Evolutionary conservation across 768 basidiomycete genomes (phyloP), one percentile per base, ranked within the genome.

Genomic region (Myochromella boudieri): DNA sequence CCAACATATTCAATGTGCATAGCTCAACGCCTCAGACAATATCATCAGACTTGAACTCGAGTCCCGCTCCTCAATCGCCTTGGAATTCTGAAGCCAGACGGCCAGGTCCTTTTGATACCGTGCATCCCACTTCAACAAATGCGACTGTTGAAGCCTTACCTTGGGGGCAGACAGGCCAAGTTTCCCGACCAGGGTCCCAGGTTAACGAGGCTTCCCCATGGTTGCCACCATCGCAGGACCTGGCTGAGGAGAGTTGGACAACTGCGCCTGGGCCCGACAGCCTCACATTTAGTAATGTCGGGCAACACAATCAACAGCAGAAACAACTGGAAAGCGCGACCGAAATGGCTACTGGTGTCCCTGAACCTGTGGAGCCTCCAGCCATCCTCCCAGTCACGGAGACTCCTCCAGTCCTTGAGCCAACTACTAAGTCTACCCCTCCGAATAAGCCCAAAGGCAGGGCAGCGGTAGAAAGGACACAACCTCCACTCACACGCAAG

Each of bases 221-320:
- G 84, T 60, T 72, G 37, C 62, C 68, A 40, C 68, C 78, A 9
- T 76, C 77, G 4, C 69, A 81, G 44, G 70, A 70, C 18, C 57
- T 60, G 27, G 60, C 69, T 0, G 73, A 78, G 27, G 76, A 78
- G 14, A 67, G 60, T 38, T 83, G 81, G 82, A 68, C 61, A 38
- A 59, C 67, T 37, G 48, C 57, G 6, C 46, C 69, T 2, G 71
- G 70, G 12, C 68, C 75, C 9, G 71, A 74, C 49, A 79, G 78
- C 48, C 68, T 84, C 15, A 81, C 83, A 0, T 70, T 77, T 46
- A 77, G 72, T 42, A 82, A 81, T 53, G 64, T 83, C 15, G 79
- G 76, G 7, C 80, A 82, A 40, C 81, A 83, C 52, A 80, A 81
- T 49, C 74, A 75, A 52, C 68, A 79, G 40, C 74, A 78, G 46